Conservation (phyloP, 2,329 filamentous ascomycete genomes). For the Teratosphaeria viscida region DNA sequence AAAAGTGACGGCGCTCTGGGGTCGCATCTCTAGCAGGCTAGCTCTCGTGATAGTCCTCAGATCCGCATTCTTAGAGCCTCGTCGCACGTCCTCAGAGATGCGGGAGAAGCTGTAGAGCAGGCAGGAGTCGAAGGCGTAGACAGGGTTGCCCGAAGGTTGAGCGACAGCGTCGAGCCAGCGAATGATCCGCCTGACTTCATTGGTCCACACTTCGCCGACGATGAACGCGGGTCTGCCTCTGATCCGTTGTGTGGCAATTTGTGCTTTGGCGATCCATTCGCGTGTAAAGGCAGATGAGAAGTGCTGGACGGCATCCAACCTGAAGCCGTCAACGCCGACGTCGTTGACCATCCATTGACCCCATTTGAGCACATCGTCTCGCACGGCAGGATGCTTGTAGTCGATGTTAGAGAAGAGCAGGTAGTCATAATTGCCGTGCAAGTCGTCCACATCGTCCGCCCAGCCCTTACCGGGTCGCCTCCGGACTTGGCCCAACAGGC, state of each 20-base stretch:
- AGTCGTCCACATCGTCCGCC: conserved; percentile 50
- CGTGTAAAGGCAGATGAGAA: conserved; percentile 57
- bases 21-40: conserved; percentile 12
- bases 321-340: conserved; percentile 53
- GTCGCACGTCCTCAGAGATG: conserved; percentile 38
- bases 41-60: conserved; percentile 36
- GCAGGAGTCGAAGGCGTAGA: conserved; percentile 57
- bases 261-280: conserved; percentile 51
- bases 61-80: conserved; percentile 42
- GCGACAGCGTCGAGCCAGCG: conserved; percentile 41
- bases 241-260: conserved; percentile 29
- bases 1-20: conserved; percentile 40
- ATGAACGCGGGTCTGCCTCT: conserved; percentile 47
- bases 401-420: conserved; percentile 66
- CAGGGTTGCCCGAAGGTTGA: conserved; percentile 33
- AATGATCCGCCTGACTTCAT: conserved; percentile 45
- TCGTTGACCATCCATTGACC: conserved; percentile 55
- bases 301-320: conserved; percentile 64
- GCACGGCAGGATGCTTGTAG: conserved; percentile 53
- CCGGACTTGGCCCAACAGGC: neutral
- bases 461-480: conserved; percentile 46
- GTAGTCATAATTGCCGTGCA: conserved; percentile 58
- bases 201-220: conserved; percentile 61
- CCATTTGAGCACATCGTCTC: conserved; percentile 55
- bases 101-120: conserved; percentile 57